Conservation (phyloP, 2,329 filamentous ascomycete species). For the Chaetomium olivaceum region DNA sequence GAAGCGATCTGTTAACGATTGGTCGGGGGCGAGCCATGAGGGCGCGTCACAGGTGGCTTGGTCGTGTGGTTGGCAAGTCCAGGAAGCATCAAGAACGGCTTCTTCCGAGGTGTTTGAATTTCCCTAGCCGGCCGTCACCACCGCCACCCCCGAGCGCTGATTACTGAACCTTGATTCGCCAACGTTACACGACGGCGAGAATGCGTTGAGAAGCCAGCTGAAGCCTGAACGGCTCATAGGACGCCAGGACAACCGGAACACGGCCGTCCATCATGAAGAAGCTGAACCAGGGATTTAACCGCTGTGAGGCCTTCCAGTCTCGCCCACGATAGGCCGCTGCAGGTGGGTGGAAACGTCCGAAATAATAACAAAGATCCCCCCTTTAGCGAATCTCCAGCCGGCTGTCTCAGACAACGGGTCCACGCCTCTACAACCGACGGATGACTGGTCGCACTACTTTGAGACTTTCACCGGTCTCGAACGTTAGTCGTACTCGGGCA, state of each 20-base stretch:
- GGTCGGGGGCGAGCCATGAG: not conserved
- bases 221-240: not conserved
- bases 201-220: not conserved
- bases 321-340: conserved; percentile 6
- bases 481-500: not conserved
- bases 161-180: not conserved
- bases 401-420: conserved; percentile 1
- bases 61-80: not conserved
- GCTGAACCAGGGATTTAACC: not conserved
- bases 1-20: not conserved
- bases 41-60: not conserved
- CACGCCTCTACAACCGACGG: not conserved
- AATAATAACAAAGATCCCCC: too few relatives aligned
- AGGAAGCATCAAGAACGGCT: not conserved
- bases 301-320: not conserved
- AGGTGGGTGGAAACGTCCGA: not conserved
- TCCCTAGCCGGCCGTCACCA: not conserved
- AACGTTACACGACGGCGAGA: not conserved
- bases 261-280: not conserved
- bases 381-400: not conserved
- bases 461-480: conserved; percentile 1
- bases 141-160: not conserved
- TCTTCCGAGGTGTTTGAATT: not conserved
- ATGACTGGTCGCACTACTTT: not conserved
- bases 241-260: not conserved